These are phyloP conservation scores for Arthroderma sp. DNA, from an alignment of 2,329 filamentous ascomycete genomes.

Conservation along the genomic window DNA sequence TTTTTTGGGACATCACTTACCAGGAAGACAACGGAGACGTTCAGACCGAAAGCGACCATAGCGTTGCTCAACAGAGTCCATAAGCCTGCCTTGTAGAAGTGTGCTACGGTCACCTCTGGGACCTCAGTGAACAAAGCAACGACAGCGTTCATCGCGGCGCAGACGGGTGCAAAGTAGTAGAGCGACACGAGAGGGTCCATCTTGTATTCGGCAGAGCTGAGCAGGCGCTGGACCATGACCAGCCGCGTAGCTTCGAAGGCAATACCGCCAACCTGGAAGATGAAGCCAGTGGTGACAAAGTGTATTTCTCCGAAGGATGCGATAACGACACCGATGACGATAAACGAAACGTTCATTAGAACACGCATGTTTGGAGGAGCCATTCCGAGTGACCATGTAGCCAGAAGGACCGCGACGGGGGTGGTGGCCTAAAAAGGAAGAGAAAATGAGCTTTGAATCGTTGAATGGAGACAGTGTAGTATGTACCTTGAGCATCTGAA, in stretches of 20 bases:
- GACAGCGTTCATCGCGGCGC: slow-evolving; percentile 64
- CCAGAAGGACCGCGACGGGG: slow-evolving; percentile 80
- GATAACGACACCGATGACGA: slow-evolving; percentile 87
- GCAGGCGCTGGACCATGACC: slow-evolving; percentile 73
- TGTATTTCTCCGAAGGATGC: slow-evolving; percentile 92
- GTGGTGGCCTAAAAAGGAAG: slow-evolving; percentile 60
- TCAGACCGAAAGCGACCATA: slow-evolving; percentile 64
- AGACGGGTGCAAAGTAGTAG: slow-evolving; percentile 82
- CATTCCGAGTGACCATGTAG: slow-evolving; percentile 77
- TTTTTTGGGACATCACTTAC: slow-evolving; percentile 38
- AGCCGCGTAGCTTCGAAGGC: slow-evolving; percentile 68
- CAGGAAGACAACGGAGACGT: slow-evolving; percentile 74
- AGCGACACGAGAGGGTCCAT: slow-evolving; percentile 82
- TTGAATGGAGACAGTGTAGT: slow-evolving; percentile 11
- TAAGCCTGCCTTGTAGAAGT: slow-evolving; percentile 54
- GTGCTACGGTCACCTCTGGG: slow-evolving; percentile 49
- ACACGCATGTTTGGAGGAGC: slow-evolving; percentile 73
- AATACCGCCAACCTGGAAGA: slow-evolving; percentile 62
- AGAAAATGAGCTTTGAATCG: slow-evolving; percentile 1
- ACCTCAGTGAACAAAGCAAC: slow-evolving; percentile 59
- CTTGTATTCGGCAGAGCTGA: slow-evolving; percentile 65
- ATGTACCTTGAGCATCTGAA: slow-evolving; percentile 96
- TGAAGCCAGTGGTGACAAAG: slow-evolving; percentile 54
- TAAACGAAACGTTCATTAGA: slow-evolving; percentile 84
- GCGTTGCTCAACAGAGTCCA: slow-evolving; percentile 59